Conservation (phyloP, 106 monocot species). For the Narthecium ossifragum region DNA sequence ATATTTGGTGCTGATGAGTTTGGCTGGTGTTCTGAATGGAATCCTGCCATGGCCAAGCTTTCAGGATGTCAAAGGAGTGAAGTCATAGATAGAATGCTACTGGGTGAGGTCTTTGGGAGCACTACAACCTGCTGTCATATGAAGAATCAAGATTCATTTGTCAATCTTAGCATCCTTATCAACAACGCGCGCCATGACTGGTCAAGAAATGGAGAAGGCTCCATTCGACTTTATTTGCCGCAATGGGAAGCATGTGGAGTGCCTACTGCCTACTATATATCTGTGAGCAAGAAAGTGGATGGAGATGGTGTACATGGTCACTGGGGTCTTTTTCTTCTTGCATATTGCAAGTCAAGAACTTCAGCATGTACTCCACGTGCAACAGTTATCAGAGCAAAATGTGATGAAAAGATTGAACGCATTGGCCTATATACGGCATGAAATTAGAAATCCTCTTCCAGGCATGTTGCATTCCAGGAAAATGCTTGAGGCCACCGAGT, state of each 20-base stretch:
- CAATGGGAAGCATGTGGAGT: conserved; percentile 47
- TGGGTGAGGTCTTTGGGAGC: conserved; percentile 88
- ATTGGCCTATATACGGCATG: conserved; percentile 71
- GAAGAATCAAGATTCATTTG: conserved; percentile 65
- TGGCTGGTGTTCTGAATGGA: conserved; percentile 97
- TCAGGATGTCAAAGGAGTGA: conserved; percentile 70
- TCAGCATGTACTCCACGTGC: conserved; percentile 59
- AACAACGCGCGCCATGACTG: conserved; percentile 84
- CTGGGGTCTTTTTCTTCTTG: conserved; percentile 82
- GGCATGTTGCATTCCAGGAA: conserved; percentile 57
- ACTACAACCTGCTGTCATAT: conserved; percentile 44
- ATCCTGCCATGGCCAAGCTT: conserved; percentile 71
- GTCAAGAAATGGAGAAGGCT: conserved; percentile 55
- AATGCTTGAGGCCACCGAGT: conserved; percentile 46
- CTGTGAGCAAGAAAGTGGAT: conserved; percentile 59
- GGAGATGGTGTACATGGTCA: conserved; percentile 45
- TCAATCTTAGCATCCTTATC: conserved; percentile 60
- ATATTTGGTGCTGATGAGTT: conserved; percentile 90
- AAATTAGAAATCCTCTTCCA: conserved; percentile 74
- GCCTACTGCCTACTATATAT: too few relatives aligned
- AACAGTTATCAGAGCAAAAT: conserved; percentile 50
- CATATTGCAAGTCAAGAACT: conserved; percentile 65
- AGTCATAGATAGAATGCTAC: conserved; percentile 70
- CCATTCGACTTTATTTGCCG: conserved; percentile 60
- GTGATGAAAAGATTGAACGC: conserved; percentile 48